phyloP scores from a whole-genome alignment of 1,284 basidiomycete species.

The Pseudozyma thailandica region DNA sequence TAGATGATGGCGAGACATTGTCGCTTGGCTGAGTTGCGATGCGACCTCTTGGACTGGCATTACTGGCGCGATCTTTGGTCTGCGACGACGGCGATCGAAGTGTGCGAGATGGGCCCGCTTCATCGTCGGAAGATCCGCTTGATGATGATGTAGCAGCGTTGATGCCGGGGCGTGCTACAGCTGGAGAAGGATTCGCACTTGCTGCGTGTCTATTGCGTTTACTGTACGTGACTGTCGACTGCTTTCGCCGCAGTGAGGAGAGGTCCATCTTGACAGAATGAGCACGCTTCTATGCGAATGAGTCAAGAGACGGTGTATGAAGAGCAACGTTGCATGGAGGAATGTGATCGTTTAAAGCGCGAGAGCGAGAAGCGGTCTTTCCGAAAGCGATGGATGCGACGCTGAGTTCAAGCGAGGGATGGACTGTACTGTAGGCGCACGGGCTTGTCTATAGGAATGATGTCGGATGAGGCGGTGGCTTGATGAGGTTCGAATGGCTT shows the following conservation, averaged over 20 bases:
- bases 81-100: slow-evolving; percentile 10
- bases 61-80: not conserved
- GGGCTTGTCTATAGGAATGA: too few species aligned
- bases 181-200: slow-evolving; percentile 17
- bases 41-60: slow-evolving; percentile 6
- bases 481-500: not conserved
- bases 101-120: slow-evolving; percentile 3
- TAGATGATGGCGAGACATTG: slow-evolving; percentile 4
- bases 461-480: not conserved
- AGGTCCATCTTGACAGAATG: slow-evolving; percentile 14
- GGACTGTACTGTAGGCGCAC: too few species aligned
- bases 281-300: not conserved
- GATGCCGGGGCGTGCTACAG: slow-evolving; percentile 4
- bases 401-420: too few species aligned
- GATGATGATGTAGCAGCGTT: slow-evolving; percentile 5
- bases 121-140: slow-evolving; percentile 30
- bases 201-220: slow-evolving; percentile 21
- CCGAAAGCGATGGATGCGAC: too few species aligned
- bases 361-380: too few species aligned
- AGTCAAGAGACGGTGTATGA: not conserved
- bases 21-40: not conserved
- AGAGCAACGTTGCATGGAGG: not conserved
- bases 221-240: slow-evolving; percentile 26
- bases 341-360: too few species aligned
- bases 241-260: slow-evolving; percentile 24